Evolutionary conservation across 1,139 yeast genomes (phyloP), one percentile per base, ranked within the genome.

Genomic region (Yamadazyma spencermartinsiae): DNA sequence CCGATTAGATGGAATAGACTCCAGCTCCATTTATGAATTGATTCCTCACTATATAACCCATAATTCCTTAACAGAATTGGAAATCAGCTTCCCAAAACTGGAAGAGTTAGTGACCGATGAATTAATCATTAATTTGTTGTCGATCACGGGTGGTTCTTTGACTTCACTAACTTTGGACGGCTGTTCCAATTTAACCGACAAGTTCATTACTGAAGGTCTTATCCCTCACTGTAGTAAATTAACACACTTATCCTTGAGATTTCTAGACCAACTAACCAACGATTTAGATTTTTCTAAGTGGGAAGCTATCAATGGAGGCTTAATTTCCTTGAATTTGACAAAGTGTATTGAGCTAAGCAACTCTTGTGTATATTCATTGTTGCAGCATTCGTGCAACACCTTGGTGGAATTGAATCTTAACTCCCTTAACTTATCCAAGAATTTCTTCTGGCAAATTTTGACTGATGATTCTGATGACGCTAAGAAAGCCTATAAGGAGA

Each of bases 91-190:
- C 51, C 92, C 92, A 0, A 66, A 72, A 39, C 67, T 70, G 37
- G 86, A 79, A 44, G 82, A 82, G 13, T 68, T 89, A 24, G 69
- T 89, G 0, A 82, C 80, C 38, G 94, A 86, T 54, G 86, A 84
- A n/a, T 58, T 81, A 16, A 40, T 88, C 8, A 73, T 82, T n/a
- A 80, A 80, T 37, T 62, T 87, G 2, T 55, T 87, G 37, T 76
- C 82, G 3, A 69, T 74, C 13, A 72, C 81, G 28, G 92, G 95
- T 4, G 74, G 74, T n/a, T 68, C 79, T 1, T 60, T 92, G 33
- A 69, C 67, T 31, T 61, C 73, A 1, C 64, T 92, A 29, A 70
- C 72, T 20, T 64, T 92, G 11, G 87, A 83, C 54, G 94, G 94
- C 0, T 87, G 95, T 50, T 57, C 82, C 0, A 79, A 68, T 5